Conservation (phyloP, 2,329 filamentous ascomycete genomes). For the Escovopsis sp. region DNA sequence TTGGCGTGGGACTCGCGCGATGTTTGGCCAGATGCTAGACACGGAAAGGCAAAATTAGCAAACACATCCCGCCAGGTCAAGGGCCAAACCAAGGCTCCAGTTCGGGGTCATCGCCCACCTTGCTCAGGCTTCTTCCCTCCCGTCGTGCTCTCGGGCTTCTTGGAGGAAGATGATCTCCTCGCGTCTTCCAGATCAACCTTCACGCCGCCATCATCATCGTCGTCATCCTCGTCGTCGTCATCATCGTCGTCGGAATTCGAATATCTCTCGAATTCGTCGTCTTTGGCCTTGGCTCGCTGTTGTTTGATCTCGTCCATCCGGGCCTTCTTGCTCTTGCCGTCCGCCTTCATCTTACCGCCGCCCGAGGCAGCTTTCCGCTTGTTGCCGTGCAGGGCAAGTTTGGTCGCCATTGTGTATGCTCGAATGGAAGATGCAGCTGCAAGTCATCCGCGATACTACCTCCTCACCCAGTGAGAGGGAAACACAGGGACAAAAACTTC, state of each 20-base stretch:
- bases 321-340: constrained; percentile 34
- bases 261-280: constrained; percentile 27
- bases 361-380: constrained; percentile 41
- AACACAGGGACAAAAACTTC: constrained; percentile 2
- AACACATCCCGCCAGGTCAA: background rate
- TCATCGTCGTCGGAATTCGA: constrained; percentile 41
- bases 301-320: constrained; percentile 16
- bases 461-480: no score
- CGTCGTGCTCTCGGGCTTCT: constrained; percentile 14
- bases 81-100: constrained; percentile 1
- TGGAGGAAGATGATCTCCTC: constrained; percentile 19
- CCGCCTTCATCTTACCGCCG: constrained; percentile 26
- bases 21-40: constrained; percentile 25
- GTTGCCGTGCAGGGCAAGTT: constrained; percentile 28
- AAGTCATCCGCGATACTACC: no score
- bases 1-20: constrained; percentile 83
- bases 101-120: no score
- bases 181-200: constrained; percentile 24
- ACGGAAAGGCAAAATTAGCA: background rate
- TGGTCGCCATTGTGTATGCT: constrained; percentile 29
- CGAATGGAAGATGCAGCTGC: constrained; percentile 3
- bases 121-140: constrained; percentile 26
- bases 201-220: constrained; percentile 40
- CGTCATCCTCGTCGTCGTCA: constrained; percentile 38
- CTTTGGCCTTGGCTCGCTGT: constrained; percentile 16